Evolutionary conservation across 352 stramenopile genomes (phyloP).

Genomic region (Plasmopara halstedii): DNA sequence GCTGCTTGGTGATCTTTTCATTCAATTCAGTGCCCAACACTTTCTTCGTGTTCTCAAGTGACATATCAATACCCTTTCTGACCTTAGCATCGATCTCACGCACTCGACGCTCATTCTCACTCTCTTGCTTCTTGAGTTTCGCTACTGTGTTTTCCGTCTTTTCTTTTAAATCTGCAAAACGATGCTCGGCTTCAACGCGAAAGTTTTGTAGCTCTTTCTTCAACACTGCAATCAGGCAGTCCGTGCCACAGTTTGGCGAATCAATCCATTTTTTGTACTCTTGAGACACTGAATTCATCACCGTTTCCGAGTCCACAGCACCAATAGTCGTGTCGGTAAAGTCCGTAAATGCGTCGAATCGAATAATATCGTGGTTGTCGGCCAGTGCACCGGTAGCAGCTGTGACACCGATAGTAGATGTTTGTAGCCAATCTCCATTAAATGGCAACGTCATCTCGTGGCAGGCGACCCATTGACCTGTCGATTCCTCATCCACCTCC

Average conservation of each 20-base stretch:
- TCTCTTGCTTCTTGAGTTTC: constrained; percentile 70
- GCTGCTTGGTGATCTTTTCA: constrained; percentile 69
- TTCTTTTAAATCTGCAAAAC: constrained; percentile 78
- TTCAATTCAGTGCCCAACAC: constrained; percentile 56
- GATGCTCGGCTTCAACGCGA: constrained; percentile 72
- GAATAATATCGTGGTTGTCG: constrained; percentile 83
- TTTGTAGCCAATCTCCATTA: constrained; percentile 45
- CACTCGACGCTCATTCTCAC: constrained; percentile 68
- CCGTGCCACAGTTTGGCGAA: constrained; percentile 61
- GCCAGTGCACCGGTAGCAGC: constrained; percentile 67
- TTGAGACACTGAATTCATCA: constrained; percentile 79
- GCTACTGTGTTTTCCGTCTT: constrained; percentile 76
- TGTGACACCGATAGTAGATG: constrained; percentile 65
- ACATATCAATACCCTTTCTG: constrained; percentile 49
- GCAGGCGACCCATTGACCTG: constrained; percentile 57
- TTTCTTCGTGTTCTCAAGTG: constrained; percentile 50
- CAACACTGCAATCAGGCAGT: constrained; percentile 71
- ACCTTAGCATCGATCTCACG: constrained; percentile 64
- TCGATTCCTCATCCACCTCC: constrained; percentile 57
- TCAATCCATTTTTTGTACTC: constrained; percentile 81
- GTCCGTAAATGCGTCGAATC: constrained; percentile 63
- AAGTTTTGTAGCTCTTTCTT: constrained; percentile 79
- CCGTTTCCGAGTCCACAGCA: constrained; percentile 50
- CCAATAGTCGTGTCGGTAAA: constrained; percentile 35
- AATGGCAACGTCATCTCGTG: constrained; percentile 62